Base-by-base conservation (phyloP, 345 rosid species). In the Eutrema yunnanense region DNA sequence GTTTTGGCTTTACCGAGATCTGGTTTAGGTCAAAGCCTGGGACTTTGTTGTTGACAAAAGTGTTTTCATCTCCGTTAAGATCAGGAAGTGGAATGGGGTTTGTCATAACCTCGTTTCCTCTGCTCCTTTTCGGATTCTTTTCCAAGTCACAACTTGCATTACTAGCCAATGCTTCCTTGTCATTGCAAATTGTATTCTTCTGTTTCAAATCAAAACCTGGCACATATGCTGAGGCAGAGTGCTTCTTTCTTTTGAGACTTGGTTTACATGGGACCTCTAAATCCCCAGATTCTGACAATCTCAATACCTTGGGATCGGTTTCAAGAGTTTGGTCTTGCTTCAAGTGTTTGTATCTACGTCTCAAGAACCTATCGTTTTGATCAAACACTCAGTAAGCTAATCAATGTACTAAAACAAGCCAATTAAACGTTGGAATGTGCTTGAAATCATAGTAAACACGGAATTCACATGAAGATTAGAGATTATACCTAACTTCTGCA, bases 1-100 rank as follows among this genome's bases (percentile, higher is more conserved):
- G 60, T 38, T 48, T 58, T 63, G 9, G 66, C 32, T 55, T 67
- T 87, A 94, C 97, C 91, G 90, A 91, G 55, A 91, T 86, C 82
- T 87, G 82, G 78, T 95, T 95, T 42, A 95, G 84, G 84, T 95
- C 99, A 63, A 94, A 91, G 72, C 78, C 62, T 0, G 86, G 84
- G 65, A 83, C 72, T 33, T 46, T 71, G 74, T 76, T 74, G 47
- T 29, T 65, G 43, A 60, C 55, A 6, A 58, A 16, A 6, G 85
- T 83, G 59, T 82, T 96, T 67, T 26, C 63, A 1, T 80, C 88
- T 54, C 78, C 81, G 19, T 80, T 87, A 34, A 81, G 40, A 33
- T 84, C 86, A 75, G 76, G 82, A 63, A 66, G 55, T 1, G 74
- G 37, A 8, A 29, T 16, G 26, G 74, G 26, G 37, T 26, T 63